phyloP scores from a whole-genome alignment of 1,139 yeast genomes.

The Nematodospora anomalae region DNA sequence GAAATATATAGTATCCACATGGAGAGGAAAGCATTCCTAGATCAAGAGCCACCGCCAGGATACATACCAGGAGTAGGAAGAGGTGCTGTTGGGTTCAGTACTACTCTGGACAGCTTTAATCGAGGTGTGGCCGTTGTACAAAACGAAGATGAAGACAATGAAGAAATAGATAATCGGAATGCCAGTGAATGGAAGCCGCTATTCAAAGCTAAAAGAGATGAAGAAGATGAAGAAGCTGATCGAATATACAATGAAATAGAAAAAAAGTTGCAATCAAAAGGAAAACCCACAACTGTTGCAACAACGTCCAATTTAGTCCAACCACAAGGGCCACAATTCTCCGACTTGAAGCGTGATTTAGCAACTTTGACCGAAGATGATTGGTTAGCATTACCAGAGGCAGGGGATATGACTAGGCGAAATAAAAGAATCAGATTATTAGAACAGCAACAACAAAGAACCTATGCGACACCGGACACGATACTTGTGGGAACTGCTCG shows the following conservation, averaged over 20 bases:
- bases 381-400: slow-evolving; percentile 86
- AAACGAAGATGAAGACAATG: slow-evolving; percentile 27
- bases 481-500: slow-evolving; percentile 37
- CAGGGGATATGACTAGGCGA: slow-evolving; percentile 79
- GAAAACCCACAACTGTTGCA: slow-evolving; percentile 15
- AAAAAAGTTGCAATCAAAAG: slow-evolving; percentile 42
- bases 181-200: slow-evolving; percentile 25
- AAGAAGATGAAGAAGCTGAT: slow-evolving; percentile 77
- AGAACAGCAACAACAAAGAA: slow-evolving; percentile 63
- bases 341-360: slow-evolving; percentile 62
- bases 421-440: slow-evolving; percentile 72
- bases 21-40: slow-evolving; percentile 67
- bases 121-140: slow-evolving; percentile 36
- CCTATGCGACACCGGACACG: slow-evolving; percentile 83
- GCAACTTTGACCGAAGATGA: slow-evolving; percentile 61
- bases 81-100: slow-evolving; percentile 89
- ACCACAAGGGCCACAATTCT: slow-evolving; percentile 20
- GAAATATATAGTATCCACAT: slow-evolving; percentile 21
- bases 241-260: slow-evolving; percentile 67
- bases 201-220: slow-evolving; percentile 32
- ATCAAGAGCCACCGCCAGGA: slow-evolving; percentile 86
- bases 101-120: slow-evolving; percentile 63
- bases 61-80: slow-evolving; percentile 92
- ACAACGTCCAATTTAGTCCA: slow-evolving; percentile 4
- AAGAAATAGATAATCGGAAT: slow-evolving; percentile 17